phyloP scores from a whole-genome alignment of 441 rosid species.

The Jatropha podagrica region DNA sequence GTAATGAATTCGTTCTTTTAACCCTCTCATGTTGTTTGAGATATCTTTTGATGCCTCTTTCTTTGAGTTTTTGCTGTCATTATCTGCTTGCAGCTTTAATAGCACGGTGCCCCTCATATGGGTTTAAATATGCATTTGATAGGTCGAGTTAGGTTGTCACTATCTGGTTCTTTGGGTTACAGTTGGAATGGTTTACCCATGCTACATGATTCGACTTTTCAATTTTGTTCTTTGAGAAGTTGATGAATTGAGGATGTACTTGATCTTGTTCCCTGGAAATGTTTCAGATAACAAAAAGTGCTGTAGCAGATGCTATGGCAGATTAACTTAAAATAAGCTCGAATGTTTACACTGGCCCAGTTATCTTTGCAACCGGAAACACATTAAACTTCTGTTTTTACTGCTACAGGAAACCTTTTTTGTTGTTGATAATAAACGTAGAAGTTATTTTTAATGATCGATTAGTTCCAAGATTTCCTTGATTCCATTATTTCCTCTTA shows the following conservation, averaged over 20 bases:
- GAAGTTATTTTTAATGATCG: neutral
- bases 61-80: neutral
- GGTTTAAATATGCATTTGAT: neutral
- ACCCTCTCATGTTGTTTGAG: neutral
- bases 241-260: neutral
- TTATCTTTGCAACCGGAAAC: neutral
- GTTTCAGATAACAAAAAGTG: neutral
- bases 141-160: neutral
- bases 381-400: neutral
- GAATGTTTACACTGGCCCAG: neutral
- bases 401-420: neutral
- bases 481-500: neutral
- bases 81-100: neutral
- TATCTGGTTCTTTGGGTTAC: neutral
- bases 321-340: neutral
- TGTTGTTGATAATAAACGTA: neutral
- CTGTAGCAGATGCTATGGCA: neutral
- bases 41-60: neutral
- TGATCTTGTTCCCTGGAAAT: neutral
- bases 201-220: neutral
- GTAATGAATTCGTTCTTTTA: neutral
- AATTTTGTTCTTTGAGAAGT: neutral
- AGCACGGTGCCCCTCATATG: too few species aligned
- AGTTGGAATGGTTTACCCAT: neutral
- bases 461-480: neutral